Evolutionary conservation across 352 stramenopile species (phyloP), one percentile per base, ranked within the genome.

Genomic region (Plasmopara viticola): DNA sequence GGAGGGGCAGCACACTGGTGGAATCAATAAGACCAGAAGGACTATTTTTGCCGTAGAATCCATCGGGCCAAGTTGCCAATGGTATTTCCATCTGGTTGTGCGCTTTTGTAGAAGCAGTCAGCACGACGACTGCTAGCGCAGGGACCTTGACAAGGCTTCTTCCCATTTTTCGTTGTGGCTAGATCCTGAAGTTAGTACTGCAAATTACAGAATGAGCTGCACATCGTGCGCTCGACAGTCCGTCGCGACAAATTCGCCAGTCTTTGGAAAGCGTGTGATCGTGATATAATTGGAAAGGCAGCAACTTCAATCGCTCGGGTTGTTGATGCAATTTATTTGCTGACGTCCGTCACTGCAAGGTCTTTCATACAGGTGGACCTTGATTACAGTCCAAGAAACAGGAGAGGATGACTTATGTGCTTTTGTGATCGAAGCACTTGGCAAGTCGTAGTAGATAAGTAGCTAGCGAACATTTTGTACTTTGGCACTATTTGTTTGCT

Each of bases 11-110:
- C 14, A 57, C 58, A 6, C 41, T 57, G 14, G 60, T 40, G 3
- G 57, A 52, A 2, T 46, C 57, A 49, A 70, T 66, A 44, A 44
- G 56, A 9, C 48, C 54, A 4, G 62, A 55, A 13, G 63, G 63
- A 29, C 63, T 56, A 59, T 67, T 71, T 51, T 4, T 48, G 39
- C 50, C 61, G 15, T 51, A 14, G 38, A 52, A 72, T 18, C 51
- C 55, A 35, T 63, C 64, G 2, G 60, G 60, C 59, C 59, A 72
- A 18, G 59, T 68, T 7, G 55, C 54, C 40, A 67, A 50, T 45
- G 63, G 63, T 14, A 65, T 47, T 44, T 63, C 60, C 63, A 66
- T 68, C 48, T 72, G 60, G 52, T 60, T 72, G 51, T 72, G 59
- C 9, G 60, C 62, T 9, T 56, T 39, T 6, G 42, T 58, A 0